Base-by-base conservation (phyloP, 23 red algal genomes). In the Gracilaria domingensis region DNA sequence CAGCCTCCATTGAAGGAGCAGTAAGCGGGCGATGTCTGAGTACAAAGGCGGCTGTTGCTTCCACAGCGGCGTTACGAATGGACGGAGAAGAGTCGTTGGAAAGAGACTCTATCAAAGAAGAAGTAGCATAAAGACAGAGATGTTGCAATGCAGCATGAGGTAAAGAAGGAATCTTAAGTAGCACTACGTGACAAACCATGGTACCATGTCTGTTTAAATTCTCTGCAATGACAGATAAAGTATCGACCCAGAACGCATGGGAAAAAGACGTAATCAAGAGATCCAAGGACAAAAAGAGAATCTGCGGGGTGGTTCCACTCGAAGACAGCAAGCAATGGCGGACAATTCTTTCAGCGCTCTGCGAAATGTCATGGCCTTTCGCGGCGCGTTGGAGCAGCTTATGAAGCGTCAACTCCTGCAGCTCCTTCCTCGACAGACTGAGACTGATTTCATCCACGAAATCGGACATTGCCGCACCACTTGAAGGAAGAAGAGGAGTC, bases 71-170 rank as follows among this genome's bases (percentile, higher is more conserved):
- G n/a, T 23, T 40, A 7, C 89, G 58, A 64, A 84, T 67, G 11
- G 77, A 30, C 56, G 79, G 60, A 29, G 67, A 54, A 26, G 24
- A 7, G 53, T 83, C 79, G 12, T 71, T 54, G 11, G 48, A 20
- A 26, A 82, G 79, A 26, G 40, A 58, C 0, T 75, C 62, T 40
- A 67, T 76, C 32, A 92, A 38, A 8, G 55, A 49, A 33, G 89
- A 32, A 37, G 89, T 92, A 64, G 50, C 65, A 57, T 80, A 90
- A 35, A 92, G 38, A 26, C 80, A 65, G 21, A 92, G 42, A 51
- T 92, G 89, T 57, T 83, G 79, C 21, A 82, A 49, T 2, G 89
- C 89, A 34, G 60, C 33, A 53, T 92, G 89, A 20, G 89, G 89
- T 12, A 92, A 64, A 4, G 66, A 25, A 40, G 77, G 89, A 30